phyloP scores from a whole-genome alignment of 129 eudicot genomes.

The Silybum marianum region DNA sequence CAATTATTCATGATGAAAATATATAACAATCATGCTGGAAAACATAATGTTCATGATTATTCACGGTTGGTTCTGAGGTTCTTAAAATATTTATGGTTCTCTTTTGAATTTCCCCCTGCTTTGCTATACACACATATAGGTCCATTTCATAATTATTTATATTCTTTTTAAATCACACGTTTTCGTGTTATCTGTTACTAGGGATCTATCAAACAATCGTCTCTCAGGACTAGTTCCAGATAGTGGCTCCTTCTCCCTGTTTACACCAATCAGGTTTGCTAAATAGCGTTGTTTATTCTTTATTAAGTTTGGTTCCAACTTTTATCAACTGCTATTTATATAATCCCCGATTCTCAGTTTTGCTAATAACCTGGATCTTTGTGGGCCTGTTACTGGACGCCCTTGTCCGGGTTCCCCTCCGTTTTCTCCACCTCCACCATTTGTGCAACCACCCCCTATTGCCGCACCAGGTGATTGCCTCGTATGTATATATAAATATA shows the following conservation, averaged over 20 bases:
- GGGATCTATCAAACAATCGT: conserved; percentile 88
- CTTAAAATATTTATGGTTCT: not conserved
- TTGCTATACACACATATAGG: not conserved
- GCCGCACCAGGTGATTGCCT: conserved; percentile 52
- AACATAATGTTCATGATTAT: not conserved
- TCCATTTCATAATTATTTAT: not conserved
- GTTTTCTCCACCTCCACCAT: conserved; percentile 94
- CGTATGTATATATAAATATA: not conserved
- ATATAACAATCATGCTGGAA: not conserved
- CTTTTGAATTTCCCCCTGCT: not conserved
- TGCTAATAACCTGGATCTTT: conserved; percentile 73
- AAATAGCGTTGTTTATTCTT: conserved; percentile 15
- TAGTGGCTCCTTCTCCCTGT: conserved; percentile 85
- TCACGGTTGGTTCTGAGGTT: not conserved
- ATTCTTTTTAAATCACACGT: not conserved
- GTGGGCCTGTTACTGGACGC: conserved; percentile 90
- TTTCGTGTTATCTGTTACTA: not conserved
- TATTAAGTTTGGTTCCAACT: not conserved
- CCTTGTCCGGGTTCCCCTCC: conserved; percentile 97
- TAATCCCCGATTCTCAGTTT: conserved; percentile 51
- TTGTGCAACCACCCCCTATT: conserved; percentile 64
- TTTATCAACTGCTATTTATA: not conserved
- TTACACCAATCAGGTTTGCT: conserved; percentile 83
- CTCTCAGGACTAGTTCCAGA: conserved; percentile 89
- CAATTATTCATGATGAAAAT: not conserved